phyloP scores from a whole-genome alignment of 305 asterid genomes.

The Withania somnifera region DNA sequence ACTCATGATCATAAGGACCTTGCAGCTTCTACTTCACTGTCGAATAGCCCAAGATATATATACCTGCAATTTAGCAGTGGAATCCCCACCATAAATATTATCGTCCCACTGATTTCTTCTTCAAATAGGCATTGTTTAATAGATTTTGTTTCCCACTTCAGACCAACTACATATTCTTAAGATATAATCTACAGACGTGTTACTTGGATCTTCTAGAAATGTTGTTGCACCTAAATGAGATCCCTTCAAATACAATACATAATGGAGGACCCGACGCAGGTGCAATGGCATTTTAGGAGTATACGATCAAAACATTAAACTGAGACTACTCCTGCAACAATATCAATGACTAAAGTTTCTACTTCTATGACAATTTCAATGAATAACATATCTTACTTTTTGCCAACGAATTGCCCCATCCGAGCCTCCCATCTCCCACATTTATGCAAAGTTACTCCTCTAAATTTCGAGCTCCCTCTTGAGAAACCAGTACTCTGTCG shows the following conservation, averaged over 20 bases:
- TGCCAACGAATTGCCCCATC: slow-evolving; percentile 82
- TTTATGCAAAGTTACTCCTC: slow-evolving; percentile 81
- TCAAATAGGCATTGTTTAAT: slow-evolving; percentile 7
- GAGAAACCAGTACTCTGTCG: slow-evolving; percentile 83
- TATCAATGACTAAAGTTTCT: neutral
- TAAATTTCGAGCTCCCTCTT: slow-evolving; percentile 71
- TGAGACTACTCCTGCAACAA: neutral
- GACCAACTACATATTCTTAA: neutral
- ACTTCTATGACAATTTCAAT: neutral
- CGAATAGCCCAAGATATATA: slow-evolving; percentile 84
- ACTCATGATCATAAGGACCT: slow-evolving; percentile 56
- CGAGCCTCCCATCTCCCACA: slow-evolving; percentile 96
- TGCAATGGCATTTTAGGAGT: neutral
- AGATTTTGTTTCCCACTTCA: slow-evolving; percentile 6
- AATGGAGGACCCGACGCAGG: neutral
- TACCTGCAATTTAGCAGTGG: slow-evolving; percentile 70
- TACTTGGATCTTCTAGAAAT: neutral
- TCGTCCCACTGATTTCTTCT: slow-evolving; percentile 13
- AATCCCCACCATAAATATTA: slow-evolving; percentile 42
- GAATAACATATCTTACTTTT: slow-evolving; percentile 42
- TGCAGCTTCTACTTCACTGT: slow-evolving; percentile 90
- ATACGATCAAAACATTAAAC: neutral
- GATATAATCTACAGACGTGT: neutral
- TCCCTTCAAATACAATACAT: neutral
- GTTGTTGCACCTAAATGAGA: neutral